Conservation (phyloP, 1,284 basidiomycete genomes). For the Anthracocystis panici-leucophaei region DNA sequence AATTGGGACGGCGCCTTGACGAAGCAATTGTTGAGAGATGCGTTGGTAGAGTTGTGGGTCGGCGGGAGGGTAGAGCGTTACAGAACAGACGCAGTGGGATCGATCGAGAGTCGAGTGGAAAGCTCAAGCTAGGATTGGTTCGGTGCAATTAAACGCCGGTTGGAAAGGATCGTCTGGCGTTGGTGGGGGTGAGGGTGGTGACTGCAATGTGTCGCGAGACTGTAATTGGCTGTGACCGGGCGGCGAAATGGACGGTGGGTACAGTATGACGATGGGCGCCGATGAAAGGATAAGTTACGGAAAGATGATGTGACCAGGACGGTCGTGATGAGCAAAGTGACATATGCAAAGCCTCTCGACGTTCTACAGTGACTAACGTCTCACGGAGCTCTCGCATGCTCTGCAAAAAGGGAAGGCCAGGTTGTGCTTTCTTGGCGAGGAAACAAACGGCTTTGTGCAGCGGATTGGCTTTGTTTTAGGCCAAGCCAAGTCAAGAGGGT, state of each 20-base stretch:
- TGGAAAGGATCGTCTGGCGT: background rate
- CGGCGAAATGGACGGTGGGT: background rate
- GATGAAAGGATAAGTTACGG: background rate
- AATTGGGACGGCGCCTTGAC: background rate
- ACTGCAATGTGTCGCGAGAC: background rate
- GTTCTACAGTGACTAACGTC: background rate
- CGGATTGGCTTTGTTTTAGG: too few species aligned
- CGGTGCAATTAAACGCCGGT: background rate
- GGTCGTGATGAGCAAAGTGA: conserved; percentile 2
- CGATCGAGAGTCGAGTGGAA: background rate
- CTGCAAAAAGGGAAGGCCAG: too few species aligned
- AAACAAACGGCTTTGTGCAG: too few species aligned
- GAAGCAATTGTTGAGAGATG: too few species aligned
- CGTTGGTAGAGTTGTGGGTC: background rate
- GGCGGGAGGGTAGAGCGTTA: background rate
- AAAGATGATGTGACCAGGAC: background rate
- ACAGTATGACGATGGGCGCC: background rate
- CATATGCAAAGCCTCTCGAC: background rate
- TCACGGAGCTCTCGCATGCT: too few species aligned
- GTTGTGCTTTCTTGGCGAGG: too few species aligned
- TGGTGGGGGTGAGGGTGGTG: background rate
- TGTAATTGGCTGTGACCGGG: background rate
- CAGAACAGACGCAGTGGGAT: conserved; percentile 1
- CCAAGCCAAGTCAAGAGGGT: too few species aligned
- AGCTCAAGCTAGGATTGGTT: background rate